A percentile compares a stretch with the other conserved stretches of the same genome.
Evolutionary conservation across 192 early-diverging fungal genomes (phyloP).

Genomic region (Kickxella alabastrina): DNA sequence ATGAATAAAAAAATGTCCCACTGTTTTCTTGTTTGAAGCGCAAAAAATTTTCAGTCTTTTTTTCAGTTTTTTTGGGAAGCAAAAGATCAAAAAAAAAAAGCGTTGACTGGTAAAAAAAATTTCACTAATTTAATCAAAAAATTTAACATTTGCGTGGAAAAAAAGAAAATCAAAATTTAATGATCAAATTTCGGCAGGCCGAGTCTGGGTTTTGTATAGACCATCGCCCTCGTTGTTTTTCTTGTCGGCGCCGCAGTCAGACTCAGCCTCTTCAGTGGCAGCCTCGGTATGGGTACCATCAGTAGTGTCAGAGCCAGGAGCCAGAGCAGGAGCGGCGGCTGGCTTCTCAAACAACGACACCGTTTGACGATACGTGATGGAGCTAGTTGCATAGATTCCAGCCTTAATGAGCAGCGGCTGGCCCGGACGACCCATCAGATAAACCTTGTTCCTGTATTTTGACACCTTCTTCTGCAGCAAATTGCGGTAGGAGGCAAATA

Average conservation of each 20-base stretch:
- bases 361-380: constrained; percentile 42
- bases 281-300: too few relatives aligned
- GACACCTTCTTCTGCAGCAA: constrained; percentile 32
- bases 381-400: constrained; percentile 22
- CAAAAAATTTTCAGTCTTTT: too few relatives aligned
- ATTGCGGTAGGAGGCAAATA: constrained; percentile 64
- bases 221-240: neutral
- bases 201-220: too few relatives aligned
- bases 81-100: neutral
- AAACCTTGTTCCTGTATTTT: constrained; percentile 72
- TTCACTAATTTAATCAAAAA: constrained; percentile 21
- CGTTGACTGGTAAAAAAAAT: constrained; percentile 15
- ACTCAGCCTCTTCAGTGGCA: neutral
- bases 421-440: constrained; percentile 64
- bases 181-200: too few relatives aligned
- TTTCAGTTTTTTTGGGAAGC: too few relatives aligned
- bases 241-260: neutral
- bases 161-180: too few relatives aligned
- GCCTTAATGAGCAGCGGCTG: constrained; percentile 42
- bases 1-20: too few relatives aligned
- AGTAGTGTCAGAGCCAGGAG: too few relatives aligned
- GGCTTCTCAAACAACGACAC: constrained; percentile 6
- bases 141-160: too few relatives aligned
- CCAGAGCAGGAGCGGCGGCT: too few relatives aligned
- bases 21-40: too few relatives aligned